Base-by-base conservation (phyloP, 345 rosid species). In the Sisymbrium altissimum region DNA sequence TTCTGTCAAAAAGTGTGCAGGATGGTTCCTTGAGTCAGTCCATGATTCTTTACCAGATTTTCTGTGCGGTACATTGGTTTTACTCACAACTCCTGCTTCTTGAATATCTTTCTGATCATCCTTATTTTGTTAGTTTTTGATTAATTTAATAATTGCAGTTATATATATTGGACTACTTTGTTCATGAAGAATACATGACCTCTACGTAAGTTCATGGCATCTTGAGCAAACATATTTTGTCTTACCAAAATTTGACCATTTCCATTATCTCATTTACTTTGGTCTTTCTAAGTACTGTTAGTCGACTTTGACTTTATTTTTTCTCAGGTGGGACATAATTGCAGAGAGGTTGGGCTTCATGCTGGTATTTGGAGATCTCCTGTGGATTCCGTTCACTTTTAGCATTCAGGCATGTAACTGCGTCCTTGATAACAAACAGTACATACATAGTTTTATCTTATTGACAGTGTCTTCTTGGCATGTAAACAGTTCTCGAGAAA, bases 311-410 rank as follows among this genome's bases (percentile, higher is more conserved):
- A 50, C 32, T 46, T 43, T 56, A 6, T 15, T 11, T 55, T 71
- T 67, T 58, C 6, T 1, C 83, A 92, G 99, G 46, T 92, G 97
- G 97, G 99, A 95, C 78, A 90, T 89, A 71, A 95, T 95, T 75
- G 97, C 97, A 2, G 99, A 95, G 85, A 87, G 96, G 73, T 73
- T 92, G 73, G 97, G 97, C 41, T 95, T 92, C 86, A 95, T 95
- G 97, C 73, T 95, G 79, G 97, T 92, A 4, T 92, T 92, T 79
- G 99, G 97, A 56, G 99, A 95, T 85, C 85, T 94, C 15, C 80
- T 91, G 60, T 91, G 95, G 95, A 94, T 89, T 80, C 97, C 98
- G 79, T 89, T 91, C 86, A 87, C 96, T 38, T 89, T 94, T 75
- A 94, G 95, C 83, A 94, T 94, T 79, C 98, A 88, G 97, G 98